Evolutionary conservation across 148 eudicot genomes (phyloP).

Genomic region (Silene latifolia): DNA sequence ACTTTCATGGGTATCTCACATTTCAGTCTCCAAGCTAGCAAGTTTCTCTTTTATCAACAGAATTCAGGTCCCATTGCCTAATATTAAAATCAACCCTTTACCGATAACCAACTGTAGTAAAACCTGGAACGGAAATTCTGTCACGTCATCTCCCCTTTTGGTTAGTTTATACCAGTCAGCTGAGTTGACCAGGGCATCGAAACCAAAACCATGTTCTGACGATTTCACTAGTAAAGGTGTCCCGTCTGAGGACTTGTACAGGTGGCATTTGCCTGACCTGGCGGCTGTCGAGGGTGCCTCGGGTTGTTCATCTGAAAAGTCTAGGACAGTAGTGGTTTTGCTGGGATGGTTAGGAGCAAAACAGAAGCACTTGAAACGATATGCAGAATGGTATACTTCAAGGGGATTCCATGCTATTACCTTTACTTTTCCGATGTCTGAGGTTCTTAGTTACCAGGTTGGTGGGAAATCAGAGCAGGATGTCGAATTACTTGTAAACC

Average conservation of each 20-base stretch:
- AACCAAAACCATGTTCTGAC: constrained; percentile 44
- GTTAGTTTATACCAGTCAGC: constrained; percentile 63
- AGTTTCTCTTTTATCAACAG: constrained; percentile 48
- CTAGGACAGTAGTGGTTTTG: constrained; percentile 82
- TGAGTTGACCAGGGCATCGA: constrained; percentile 52
- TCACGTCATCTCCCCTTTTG: constrained; percentile 38
- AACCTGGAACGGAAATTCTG: constrained; percentile 20
- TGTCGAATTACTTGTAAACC: constrained; percentile 68
- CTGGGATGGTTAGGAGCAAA: constrained; percentile 98
- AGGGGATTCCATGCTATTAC: constrained; percentile 95
- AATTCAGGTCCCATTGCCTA: constrained; percentile 61
- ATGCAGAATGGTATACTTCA: constrained; percentile 95
- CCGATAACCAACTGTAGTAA: constrained; percentile 26
- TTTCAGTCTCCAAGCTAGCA: constrained; percentile 67
- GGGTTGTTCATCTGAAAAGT: constrained; percentile 61
- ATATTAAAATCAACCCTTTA: constrained; percentile 19
- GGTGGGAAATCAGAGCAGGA: constrained; percentile 93
- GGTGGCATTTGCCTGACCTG: constrained; percentile 89
- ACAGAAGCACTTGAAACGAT: constrained; percentile 86
- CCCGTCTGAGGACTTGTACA: constrained; percentile 61
- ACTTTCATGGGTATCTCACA: constrained; percentile 63
- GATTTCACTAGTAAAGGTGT: constrained; percentile 20
- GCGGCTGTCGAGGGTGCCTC: constrained; percentile 42
- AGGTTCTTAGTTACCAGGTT: constrained; percentile 79
- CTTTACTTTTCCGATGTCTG: constrained; percentile 92